Evolutionary conservation across 495 filamentous ascomycete genomes (phyloP), one percentile per base, ranked within the genome.

Genomic region (Aspergillus homomorphus): DNA sequence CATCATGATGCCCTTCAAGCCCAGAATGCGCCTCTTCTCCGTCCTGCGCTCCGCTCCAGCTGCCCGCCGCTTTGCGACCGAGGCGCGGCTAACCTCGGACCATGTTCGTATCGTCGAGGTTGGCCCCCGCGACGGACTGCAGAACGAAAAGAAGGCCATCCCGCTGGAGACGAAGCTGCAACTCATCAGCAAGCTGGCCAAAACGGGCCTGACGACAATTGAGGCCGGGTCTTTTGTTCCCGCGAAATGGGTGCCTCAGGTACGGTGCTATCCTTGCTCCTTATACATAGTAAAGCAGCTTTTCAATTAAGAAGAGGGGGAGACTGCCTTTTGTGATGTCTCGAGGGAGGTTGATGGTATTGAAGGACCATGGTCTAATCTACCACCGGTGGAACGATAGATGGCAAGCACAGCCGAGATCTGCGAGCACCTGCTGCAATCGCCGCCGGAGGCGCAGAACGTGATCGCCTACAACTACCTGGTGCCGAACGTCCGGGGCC

Each of bases 221-320:
- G 94, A 98, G 72, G 94, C 94, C 21, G 94, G 94, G 2, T 92
- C 91, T 3, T 98, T 98, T 70, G 93, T 98, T 8, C 82, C 89
- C 51, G 92, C 92, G 8, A 97, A 96, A 89, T 98, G 94, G 94
- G 92, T 97, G 20, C 94, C 94, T 24, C 95, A 96, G 82, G 91
- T 94, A 70, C 60, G 73, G 45, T 38, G 24, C 45, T 14, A 19
- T 30, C 10, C 23, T 30, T 30, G 4, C 26, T 30, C 33, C 10
- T 38, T 38, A 38, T 38, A 38, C 33, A 38, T 38, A 2, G 33
- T 38, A 38, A n/a, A n/a, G n/a, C n/a, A n/a, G n/a, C n/a, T n/a
- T n/a, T n/a, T n/a, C n/a, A n/a, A n/a, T n/a, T n/a, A n/a, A n/a
- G n/a, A n/a, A n/a, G n/a, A n/a, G n/a, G n/a, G n/a, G n/a, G n/a